Conservation (phyloP, 768 basidiomycete species). For the Mycena filopes region DNA sequence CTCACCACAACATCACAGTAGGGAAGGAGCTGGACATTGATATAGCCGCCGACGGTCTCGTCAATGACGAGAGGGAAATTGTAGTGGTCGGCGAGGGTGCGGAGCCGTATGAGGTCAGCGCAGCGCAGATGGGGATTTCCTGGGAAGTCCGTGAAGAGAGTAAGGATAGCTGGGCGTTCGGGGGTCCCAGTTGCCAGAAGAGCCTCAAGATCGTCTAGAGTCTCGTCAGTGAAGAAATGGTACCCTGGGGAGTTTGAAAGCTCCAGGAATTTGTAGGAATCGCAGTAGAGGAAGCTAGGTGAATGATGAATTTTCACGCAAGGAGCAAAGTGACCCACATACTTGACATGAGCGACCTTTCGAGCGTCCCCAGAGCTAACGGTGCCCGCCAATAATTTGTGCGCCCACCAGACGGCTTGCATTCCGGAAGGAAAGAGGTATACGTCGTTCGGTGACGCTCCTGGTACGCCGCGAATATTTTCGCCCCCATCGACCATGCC, state of each 20-base stretch:
- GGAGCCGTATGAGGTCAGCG: constrained; percentile 51
- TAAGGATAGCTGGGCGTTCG: constrained; percentile 46
- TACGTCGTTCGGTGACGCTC: constrained; percentile 57
- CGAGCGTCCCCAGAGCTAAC: constrained; percentile 51
- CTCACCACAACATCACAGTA: constrained; percentile 61
- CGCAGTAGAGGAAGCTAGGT: constrained; percentile 60
- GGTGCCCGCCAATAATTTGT: constrained; percentile 49
- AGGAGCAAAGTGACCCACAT: background rate
- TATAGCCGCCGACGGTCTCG: constrained; percentile 64
- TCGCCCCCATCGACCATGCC: constrained; percentile 15
- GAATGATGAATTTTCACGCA: background rate
- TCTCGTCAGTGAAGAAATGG: constrained; percentile 58
- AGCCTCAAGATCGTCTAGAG: constrained; percentile 43
- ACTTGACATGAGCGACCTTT: constrained; percentile 49
- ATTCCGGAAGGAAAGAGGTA: constrained; percentile 63
- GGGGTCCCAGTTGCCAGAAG: constrained; percentile 40
- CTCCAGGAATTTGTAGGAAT: constrained; percentile 61
- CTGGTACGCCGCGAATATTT: constrained; percentile 42
- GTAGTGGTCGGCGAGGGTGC: constrained; percentile 57
- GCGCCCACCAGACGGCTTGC: constrained; percentile 63
- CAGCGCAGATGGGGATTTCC: constrained; percentile 63
- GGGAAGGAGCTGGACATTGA: constrained; percentile 59
- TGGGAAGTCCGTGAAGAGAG: constrained; percentile 64
- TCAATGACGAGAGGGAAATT: constrained; percentile 62
- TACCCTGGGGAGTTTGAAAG: constrained; percentile 61